Percentiles rank a stretch among this genome's conserved stretches.
Conservation (phyloP, 2,329 filamentous ascomycete species). For the Aspergillus fumigatus region DNA sequence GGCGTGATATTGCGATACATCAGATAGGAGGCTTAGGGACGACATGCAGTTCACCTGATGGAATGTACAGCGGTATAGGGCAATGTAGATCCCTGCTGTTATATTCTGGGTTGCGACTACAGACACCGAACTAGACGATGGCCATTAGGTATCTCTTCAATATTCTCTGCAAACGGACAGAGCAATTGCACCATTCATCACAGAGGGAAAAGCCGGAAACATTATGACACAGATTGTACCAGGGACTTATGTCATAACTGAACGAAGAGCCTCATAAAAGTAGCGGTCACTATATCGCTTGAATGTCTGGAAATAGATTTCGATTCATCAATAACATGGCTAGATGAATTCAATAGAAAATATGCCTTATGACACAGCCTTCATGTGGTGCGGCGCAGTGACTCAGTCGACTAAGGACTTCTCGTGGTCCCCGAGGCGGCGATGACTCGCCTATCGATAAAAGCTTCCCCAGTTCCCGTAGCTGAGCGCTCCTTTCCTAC, state of each 20-base stretch:
- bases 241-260: neutral
- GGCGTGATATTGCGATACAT: conserved; percentile 31
- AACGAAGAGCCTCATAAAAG: neutral
- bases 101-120: neutral
- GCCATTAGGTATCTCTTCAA: neutral
- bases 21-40: conserved; percentile 14
- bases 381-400: conserved; percentile 2
- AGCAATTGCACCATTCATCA: neutral
- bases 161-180: neutral
- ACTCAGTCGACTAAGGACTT: conserved; percentile 11
- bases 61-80: neutral
- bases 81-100: neutral
- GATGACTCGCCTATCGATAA: conserved; percentile 34
- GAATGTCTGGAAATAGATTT: neutral
- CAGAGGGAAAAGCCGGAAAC: neutral
- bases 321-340: neutral
- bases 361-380: neutral
- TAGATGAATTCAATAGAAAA: neutral
- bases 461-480: conserved; percentile 18
- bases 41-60: conserved; percentile 5
- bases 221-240: neutral
- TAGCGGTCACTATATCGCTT: neutral
- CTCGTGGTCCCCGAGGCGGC: conserved; percentile 8
- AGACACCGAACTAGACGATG: neutral
- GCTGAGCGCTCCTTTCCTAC: conserved; percentile 5